Base-by-base conservation (phyloP, 805 yeast genomes). In the Lipomyces sp. region DNA sequence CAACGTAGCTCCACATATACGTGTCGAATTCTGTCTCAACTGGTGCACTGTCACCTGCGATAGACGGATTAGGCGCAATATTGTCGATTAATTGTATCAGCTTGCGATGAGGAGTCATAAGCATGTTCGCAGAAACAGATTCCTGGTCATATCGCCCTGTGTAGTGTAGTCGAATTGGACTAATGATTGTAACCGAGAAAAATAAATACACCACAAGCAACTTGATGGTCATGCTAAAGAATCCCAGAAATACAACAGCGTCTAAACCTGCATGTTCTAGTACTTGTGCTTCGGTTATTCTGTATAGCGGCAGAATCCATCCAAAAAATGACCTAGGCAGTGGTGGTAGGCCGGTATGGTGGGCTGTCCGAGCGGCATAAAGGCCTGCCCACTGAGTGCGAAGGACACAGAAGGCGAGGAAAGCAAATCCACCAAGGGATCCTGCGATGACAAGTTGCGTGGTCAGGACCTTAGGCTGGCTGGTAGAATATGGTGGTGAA, bases 231-330 rank as follows among this genome's bases (percentile, higher is more conserved):
- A 92, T 90, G 67, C 90, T 88, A 83, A 95, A 95, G 76, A 94
- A 93, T 2, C 92, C 92, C 39, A 94, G 78, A 74, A 90, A 94
- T 57, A 95, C 98, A 78, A 85, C 92, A 0, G 98, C 98, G 79
- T 94, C 99, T 55, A 94, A 78, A 0, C 99, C 99, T 2, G 98
- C 97, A 73, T 88, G 89, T 67, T 92, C 94, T 60, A 94, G 81
- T 1, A 95, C 84, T 65, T 92, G 92, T 15, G 84, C 82, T 72
- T 94, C 98, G 33, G 83, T 81, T 24, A 93, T 86, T 11, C 77
- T 77, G 74, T 84, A 85, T 13, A 94, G 79, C 0, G 86, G 84
- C 0, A 87, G 84, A 7, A 93, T 81, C 98, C 98, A 94, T 1
- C 93, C 92, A 72, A 92, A 89, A 11, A 90, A 75, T 2, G 90